Evolutionary conservation across 768 basidiomycete genomes (phyloP).

Genomic region (Rhodotorula babjevae): DNA sequence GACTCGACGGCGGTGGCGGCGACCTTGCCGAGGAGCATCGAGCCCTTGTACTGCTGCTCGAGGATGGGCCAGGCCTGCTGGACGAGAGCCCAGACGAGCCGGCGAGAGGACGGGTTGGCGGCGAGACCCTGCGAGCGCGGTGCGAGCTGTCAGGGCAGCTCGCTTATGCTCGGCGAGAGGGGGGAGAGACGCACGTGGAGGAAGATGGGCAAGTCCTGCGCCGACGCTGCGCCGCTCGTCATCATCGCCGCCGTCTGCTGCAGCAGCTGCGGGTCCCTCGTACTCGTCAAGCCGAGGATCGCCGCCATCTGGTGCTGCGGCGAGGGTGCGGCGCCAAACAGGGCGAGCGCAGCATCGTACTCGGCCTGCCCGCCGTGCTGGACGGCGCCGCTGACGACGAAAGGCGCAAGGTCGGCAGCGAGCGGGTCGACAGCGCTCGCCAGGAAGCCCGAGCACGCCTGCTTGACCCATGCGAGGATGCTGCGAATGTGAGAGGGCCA

Average conservation of each 20-base stretch:
- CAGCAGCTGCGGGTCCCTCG: slow-evolving; percentile 58
- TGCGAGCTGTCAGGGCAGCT: too few relatives aligned
- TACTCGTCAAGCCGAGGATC: slow-evolving; percentile 63
- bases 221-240: slow-evolving; percentile 55
- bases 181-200: slow-evolving; percentile 2
- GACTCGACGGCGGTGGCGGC: slow-evolving; percentile 18
- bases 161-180: too few relatives aligned
- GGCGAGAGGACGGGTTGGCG: slow-evolving; percentile 15
- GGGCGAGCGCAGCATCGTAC: slow-evolving; percentile 59
- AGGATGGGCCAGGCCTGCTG: slow-evolving; percentile 23
- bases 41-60: slow-evolving; percentile 17
- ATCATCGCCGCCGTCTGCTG: slow-evolving; percentile 37
- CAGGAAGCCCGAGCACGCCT: slow-evolving; percentile 66
- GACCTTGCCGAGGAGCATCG: slow-evolving; percentile 20
- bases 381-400: slow-evolving; percentile 55
- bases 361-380: slow-evolving; percentile 67
- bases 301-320: slow-evolving; percentile 63
- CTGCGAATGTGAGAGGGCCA: slow-evolving; percentile 59
- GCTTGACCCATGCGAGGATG: slow-evolving; percentile 61
- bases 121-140: slow-evolving; percentile 21
- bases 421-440: slow-evolving; percentile 73
- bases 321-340: slow-evolving; percentile 70
- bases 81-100: slow-evolving; percentile 22
- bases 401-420: slow-evolving; percentile 67
- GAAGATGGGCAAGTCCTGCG: slow-evolving; percentile 13